Evolutionary conservation across 2,329 filamentous ascomycete species (phyloP).

Genomic region (Aspergillus sp.): DNA sequence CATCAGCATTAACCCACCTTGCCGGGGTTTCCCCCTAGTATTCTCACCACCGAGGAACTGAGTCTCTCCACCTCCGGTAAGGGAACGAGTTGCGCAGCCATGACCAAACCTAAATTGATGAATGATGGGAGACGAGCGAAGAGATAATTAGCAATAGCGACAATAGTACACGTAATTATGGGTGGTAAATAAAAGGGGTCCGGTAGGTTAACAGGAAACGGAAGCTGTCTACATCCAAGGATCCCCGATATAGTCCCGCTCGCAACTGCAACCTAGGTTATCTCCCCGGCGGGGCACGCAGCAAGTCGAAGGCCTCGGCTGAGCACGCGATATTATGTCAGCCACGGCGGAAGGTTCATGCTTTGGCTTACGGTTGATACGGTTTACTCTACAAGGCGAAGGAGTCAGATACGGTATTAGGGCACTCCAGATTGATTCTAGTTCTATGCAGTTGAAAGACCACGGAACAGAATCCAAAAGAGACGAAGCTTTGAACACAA

Average conservation of each 20-base stretch:
- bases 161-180: background rate
- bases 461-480: too few relatives aligned
- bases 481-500: slow-evolving; percentile 18
- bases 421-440: background rate
- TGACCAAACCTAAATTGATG: slow-evolving; percentile 29
- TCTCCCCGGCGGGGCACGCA: slow-evolving; percentile 3
- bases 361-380: background rate
- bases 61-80: slow-evolving; percentile 76
- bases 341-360: background rate
- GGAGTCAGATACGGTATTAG: background rate
- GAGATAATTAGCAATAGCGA: background rate
- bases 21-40: slow-evolving; percentile 86
- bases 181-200: background rate
- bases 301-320: slow-evolving; percentile 3
- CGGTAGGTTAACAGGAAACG: background rate
- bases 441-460: background rate
- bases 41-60: slow-evolving; percentile 74
- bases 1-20: slow-evolving; percentile 55
- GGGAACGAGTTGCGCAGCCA: slow-evolving; percentile 61
- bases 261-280: background rate
- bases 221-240: background rate
- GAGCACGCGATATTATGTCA: slow-evolving; percentile 20
- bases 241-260: background rate
- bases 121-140: background rate
- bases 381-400: too few relatives aligned